Evolutionary conservation across 2,329 filamentous ascomycete genomes (phyloP).

Genomic region (Moelleriella libera): DNA sequence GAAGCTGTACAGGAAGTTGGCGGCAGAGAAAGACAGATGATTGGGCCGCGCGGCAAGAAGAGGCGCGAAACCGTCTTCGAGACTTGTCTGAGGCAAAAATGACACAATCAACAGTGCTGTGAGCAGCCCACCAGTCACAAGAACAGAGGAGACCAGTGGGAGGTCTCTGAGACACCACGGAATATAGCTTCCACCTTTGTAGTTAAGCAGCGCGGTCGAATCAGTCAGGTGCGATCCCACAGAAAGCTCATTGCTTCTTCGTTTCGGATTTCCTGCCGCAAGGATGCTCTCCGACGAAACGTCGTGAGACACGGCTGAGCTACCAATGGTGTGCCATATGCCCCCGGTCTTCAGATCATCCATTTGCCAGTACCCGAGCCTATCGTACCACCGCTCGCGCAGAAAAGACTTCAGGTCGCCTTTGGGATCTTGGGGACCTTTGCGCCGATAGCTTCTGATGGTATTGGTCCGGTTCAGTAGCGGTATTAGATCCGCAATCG

Average conservation of each 20-base stretch:
- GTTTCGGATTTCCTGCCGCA: neutral
- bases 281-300: neutral
- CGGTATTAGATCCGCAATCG: conserved; percentile 66
- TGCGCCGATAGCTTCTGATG: conserved; percentile 55
- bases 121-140: conserved; percentile 46
- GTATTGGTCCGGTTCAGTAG: conserved; percentile 72
- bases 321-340: conserved; percentile 67
- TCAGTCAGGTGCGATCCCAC: conserved; percentile 14
- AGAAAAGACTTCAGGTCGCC: conserved; percentile 38
- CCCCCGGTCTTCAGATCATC: conserved; percentile 49
- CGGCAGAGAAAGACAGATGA: conserved; percentile 58
- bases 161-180: conserved; percentile 62
- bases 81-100: conserved; percentile 54
- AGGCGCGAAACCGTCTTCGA: conserved; percentile 60
- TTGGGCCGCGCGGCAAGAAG: conserved; percentile 46
- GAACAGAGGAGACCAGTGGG: conserved; percentile 50
- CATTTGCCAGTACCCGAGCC: conserved; percentile 77
- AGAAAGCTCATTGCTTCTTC: conserved; percentile 15
- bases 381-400: conserved; percentile 44
- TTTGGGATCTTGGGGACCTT: conserved; percentile 38
- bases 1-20: conserved; percentile 79
- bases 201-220: conserved; percentile 10
- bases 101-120: conserved; percentile 63
- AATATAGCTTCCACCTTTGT: conserved; percentile 43
- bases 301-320: conserved; percentile 19